Conservation (phyloP, 2,329 filamentous ascomycete genomes). For the Hawksworthiomyces lignivorus region DNA sequence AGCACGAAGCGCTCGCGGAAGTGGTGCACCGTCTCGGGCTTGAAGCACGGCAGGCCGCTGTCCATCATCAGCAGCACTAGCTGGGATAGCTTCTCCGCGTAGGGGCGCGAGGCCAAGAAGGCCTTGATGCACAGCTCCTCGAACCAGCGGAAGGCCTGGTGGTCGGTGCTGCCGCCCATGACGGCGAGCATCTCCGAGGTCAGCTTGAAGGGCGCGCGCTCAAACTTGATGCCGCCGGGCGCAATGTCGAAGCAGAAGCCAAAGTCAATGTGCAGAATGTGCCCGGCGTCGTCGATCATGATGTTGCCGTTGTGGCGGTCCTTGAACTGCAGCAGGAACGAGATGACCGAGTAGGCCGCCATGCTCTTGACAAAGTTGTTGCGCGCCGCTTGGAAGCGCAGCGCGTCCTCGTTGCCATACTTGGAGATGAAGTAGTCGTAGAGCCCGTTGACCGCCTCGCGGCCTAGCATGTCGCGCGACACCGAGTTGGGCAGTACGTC, state of each 20-base stretch:
- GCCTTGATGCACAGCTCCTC: slow-evolving; percentile 95
- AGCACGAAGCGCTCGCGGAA: slow-evolving; percentile 90
- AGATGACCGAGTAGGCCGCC: slow-evolving; percentile 97
- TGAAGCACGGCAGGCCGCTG: slow-evolving; percentile 93
- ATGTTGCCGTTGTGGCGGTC: slow-evolving; percentile 99
- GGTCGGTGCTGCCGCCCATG: slow-evolving; percentile 80
- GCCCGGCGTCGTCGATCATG: slow-evolving; percentile 95
- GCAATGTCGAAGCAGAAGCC: slow-evolving; percentile 99
- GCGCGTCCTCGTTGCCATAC: slow-evolving; percentile 92
- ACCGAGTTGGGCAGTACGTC: slow-evolving; percentile 97
- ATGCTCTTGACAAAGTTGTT: slow-evolving; percentile 99
- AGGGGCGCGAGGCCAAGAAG: slow-evolving; percentile 79
- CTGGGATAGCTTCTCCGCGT: slow-evolving; percentile 82
- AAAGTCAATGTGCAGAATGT: slow-evolving; percentile 98
- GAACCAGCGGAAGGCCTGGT: slow-evolving; percentile 90
- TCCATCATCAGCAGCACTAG: slow-evolving; percentile 94
- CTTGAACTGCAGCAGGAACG: slow-evolving; percentile 96
- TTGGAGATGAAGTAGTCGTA: slow-evolving; percentile 98
- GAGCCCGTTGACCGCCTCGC: slow-evolving; percentile 93
- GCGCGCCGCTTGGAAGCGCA: slow-evolving; percentile 88
- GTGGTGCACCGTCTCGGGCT: slow-evolving; percentile 86
- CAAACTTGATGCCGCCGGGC: slow-evolving; percentile 92
- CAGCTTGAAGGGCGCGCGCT: slow-evolving; percentile 96
- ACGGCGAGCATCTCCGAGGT: slow-evolving; percentile 98
- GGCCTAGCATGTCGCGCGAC: slow-evolving; percentile 95